A percentile compares a stretch with the other conserved stretches of the same genome.
Evolutionary conservation across 2,329 filamentous ascomycete genomes (phyloP).

Genomic region (Neonectria hederae): DNA sequence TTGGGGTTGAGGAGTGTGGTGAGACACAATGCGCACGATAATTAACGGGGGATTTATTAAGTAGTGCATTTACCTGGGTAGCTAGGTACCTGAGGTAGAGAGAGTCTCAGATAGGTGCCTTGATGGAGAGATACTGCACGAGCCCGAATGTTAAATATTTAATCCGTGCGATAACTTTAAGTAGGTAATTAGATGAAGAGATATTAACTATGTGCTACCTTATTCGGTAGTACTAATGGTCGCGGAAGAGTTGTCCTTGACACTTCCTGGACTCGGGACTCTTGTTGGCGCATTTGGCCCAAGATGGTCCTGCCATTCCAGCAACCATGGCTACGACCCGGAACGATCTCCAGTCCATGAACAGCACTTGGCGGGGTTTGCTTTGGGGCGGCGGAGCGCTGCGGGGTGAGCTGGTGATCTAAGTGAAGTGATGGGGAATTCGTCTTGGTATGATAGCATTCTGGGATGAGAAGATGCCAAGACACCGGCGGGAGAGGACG

Average conservation of each 20-base stretch:
- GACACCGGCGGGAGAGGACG: not conserved
- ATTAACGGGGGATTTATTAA: not conserved
- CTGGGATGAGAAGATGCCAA: not conserved
- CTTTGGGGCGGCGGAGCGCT: not conserved
- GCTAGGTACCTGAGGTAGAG: not conserved
- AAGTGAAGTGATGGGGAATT: not conserved
- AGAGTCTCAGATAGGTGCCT: not conserved
- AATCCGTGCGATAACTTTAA: too few relatives aligned
- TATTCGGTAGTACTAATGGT: not conserved
- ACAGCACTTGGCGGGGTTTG: not conserved
- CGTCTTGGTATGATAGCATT: not conserved
- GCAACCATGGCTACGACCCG: not conserved
- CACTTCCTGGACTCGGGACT: too few relatives aligned
- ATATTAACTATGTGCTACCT: not conserved
- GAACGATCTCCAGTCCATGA: not conserved
- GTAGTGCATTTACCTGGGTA: not conserved
- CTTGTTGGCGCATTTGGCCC: not conserved
- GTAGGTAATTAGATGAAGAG: too few relatives aligned
- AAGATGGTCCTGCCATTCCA: not conserved
- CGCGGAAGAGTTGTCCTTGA: not conserved
- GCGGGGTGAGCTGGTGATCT: not conserved
- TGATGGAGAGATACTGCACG: too few relatives aligned
- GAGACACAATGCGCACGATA: constrained; percentile 8
- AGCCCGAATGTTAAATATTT: not conserved
- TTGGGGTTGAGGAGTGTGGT: constrained; percentile 15